These are phyloP conservation scores for Leishmania tarentolae DNA, from an alignment of 208 protist species.

Conservation along the genomic window DNA sequence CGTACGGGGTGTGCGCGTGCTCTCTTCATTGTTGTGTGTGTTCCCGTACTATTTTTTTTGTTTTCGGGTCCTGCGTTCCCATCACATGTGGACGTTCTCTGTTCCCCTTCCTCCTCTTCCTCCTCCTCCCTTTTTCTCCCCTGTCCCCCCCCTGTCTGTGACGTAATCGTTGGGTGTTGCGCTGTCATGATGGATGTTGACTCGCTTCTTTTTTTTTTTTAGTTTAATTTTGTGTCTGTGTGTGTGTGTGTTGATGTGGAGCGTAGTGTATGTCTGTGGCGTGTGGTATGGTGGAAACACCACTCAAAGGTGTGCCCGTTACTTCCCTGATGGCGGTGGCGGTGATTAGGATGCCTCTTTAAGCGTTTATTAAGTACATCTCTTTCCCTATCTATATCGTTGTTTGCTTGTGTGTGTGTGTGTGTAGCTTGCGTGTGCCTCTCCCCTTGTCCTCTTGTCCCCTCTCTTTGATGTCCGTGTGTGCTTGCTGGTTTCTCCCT, in stretches of 20 bases:
- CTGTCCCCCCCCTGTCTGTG: neutral
- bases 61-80: neutral
- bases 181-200: conserved; percentile 10
- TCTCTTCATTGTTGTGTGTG: neutral
- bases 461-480: too few relatives aligned
- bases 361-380: neutral
- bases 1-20: neutral
- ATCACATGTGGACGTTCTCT: neutral
- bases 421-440: conserved; percentile 7
- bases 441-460: too few relatives aligned
- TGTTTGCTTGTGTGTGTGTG: too few relatives aligned
- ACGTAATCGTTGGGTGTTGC: neutral
- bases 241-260: too few relatives aligned
- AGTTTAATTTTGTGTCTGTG: neutral
- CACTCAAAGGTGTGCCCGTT: neutral
- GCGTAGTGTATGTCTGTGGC: too few relatives aligned
- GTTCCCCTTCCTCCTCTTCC: neutral
- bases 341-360: conserved; percentile 3
- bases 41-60: neutral
- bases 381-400: neutral
- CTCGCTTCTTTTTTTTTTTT: conserved; percentile 19
- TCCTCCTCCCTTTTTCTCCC: neutral
- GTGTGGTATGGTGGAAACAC: too few relatives aligned
- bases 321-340: conserved; percentile 4
- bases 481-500: neutral